These are phyloP conservation scores for Neofusicoccum kwambonambiense DNA, from an alignment of 2,329 filamentous ascomycete species.

Conservation along the genomic window DNA sequence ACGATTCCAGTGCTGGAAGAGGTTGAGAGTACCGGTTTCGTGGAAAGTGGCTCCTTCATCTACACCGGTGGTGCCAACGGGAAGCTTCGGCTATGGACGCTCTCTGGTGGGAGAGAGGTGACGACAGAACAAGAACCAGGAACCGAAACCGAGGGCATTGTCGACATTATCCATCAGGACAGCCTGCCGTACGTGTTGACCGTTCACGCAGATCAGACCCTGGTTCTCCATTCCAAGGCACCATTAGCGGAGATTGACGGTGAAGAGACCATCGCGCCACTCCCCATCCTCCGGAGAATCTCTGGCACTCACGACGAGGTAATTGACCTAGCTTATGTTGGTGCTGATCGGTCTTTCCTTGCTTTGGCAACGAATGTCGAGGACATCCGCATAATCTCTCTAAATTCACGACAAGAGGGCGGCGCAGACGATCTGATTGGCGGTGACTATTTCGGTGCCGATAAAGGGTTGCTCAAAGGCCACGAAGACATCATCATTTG, in stretches of 20 bases:
- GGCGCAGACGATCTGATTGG: slow-evolving; percentile 25
- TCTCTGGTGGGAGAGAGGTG: slow-evolving; percentile 72
- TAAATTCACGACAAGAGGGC: slow-evolving; percentile 41
- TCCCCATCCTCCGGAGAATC: slow-evolving; percentile 70
- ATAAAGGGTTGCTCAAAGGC: slow-evolving; percentile 80
- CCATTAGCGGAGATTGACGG: slow-evolving; percentile 40
- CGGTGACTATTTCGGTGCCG: slow-evolving; percentile 79
- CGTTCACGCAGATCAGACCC: slow-evolving; percentile 84
- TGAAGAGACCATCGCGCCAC: slow-evolving; percentile 53
- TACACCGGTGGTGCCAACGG: slow-evolving; percentile 86
- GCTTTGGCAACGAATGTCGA: slow-evolving; percentile 95
- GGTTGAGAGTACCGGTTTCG: slow-evolving; percentile 79
- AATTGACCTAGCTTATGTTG: slow-evolving; percentile 86
- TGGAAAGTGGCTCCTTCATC: slow-evolving; percentile 67
- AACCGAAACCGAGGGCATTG: slow-evolving; percentile 64
- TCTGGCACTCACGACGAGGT: slow-evolving; percentile 98
- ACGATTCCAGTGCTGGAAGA: slow-evolving; percentile 83
- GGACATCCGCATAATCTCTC: slow-evolving; percentile 82
- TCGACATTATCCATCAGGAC: slow-evolving; percentile 67
- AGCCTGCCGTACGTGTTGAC: slow-evolving; percentile 71
- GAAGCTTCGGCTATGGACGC: slow-evolving; percentile 78
- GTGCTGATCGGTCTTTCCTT: slow-evolving; percentile 75
- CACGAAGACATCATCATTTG: slow-evolving; percentile 96
- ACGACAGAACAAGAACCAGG: slow-evolving; percentile 68
- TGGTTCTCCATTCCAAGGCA: slow-evolving; percentile 68